Conservation (phyloP, 2,329 filamentous ascomycete species). For the Penicillium corylophilum region DNA sequence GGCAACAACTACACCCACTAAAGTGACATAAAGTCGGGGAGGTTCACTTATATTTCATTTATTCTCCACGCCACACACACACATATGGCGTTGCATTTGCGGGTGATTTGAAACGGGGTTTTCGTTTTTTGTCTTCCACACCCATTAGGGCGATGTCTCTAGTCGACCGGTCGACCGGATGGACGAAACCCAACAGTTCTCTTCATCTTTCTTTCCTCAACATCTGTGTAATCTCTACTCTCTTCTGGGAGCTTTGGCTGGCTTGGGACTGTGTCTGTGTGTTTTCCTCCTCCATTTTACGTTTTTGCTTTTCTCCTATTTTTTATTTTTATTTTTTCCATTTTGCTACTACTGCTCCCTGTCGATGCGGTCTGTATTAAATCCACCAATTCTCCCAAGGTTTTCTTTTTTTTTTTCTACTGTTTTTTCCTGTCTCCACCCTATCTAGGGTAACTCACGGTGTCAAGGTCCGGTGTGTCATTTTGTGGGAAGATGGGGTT, state of each 20-base stretch:
- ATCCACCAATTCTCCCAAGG: conserved; percentile 33
- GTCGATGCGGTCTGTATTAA: conserved; percentile 33
- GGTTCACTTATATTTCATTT: conserved; percentile 11
- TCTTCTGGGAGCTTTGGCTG: conserved; percentile 40
- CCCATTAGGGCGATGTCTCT: conserved; percentile 3
- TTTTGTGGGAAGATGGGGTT: conserved; percentile 18
- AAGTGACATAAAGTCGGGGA: conserved; percentile 27
- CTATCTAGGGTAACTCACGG: conserved; percentile 15
- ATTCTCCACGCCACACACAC: conserved; percentile 27
- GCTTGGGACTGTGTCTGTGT: conserved; percentile 24
- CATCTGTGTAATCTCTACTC: conserved; percentile 44
- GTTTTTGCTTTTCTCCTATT: conserved; percentile 16
- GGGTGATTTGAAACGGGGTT: conserved; percentile 23
- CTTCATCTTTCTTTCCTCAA: conserved; percentile 30
- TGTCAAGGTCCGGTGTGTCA: conserved; percentile 24
- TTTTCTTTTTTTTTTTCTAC: conserved; percentile 19
- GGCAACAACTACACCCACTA: conserved; percentile 50
- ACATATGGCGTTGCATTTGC: conserved; percentile 31
- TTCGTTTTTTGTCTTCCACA: conserved; percentile 15
- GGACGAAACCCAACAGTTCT: conserved; percentile 22
- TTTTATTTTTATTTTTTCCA: conserved; percentile 11
- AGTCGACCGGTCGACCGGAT: conserved; percentile 2
- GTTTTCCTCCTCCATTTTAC: conserved; percentile 2
- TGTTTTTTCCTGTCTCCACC: conserved; percentile 17
- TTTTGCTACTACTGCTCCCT: conserved; percentile 31